Evolutionary conservation across 805 yeast genomes (phyloP).

Genomic region (Myxozyma melibiosi): DNA sequence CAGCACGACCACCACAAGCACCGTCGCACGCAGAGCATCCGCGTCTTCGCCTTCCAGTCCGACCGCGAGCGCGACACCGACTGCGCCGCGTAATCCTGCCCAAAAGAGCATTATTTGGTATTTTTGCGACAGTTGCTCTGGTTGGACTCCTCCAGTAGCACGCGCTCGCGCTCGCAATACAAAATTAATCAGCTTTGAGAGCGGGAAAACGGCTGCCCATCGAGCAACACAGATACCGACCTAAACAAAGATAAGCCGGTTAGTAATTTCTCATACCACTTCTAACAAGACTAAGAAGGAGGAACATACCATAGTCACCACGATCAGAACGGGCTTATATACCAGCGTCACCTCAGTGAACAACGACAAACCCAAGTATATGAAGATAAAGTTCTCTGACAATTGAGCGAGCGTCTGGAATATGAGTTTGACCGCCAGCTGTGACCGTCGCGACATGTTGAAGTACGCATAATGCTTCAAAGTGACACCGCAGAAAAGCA

Average conservation of each 20-base stretch:
- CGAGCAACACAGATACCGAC: slow-evolving; percentile 87
- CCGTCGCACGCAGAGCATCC: slow-evolving; percentile 87
- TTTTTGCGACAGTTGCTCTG: slow-evolving; percentile 90
- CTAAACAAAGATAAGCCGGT: neutral
- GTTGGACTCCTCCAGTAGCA: slow-evolving; percentile 42
- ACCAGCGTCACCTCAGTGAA: slow-evolving; percentile 96
- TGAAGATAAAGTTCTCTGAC: slow-evolving; percentile 94
- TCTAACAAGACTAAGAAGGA: neutral
- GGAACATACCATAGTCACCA: slow-evolving; percentile 67
- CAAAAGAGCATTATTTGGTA: slow-evolving; percentile 99
- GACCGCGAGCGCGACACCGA: slow-evolving; percentile 98
- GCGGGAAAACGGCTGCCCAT: slow-evolving; percentile 97
- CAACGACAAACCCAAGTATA: slow-evolving; percentile 87
- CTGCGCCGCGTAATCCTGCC: slow-evolving; percentile 99
- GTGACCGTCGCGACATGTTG: slow-evolving; percentile 96
- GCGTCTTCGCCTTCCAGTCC: slow-evolving; percentile 95
- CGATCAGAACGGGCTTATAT: slow-evolving; percentile 89
- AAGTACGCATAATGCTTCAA: slow-evolving; percentile 95
- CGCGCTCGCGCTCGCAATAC: slow-evolving; percentile 63
- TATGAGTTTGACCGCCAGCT: slow-evolving; percentile 91
- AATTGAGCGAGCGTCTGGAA: slow-evolving; percentile 93
- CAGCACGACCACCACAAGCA: slow-evolving; percentile 91
- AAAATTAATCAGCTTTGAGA: slow-evolving; percentile 82
- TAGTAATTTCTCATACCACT: too few relatives aligned
- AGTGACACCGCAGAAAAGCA: slow-evolving; percentile 94